Conservation (phyloP, 148 eudicot species). For the Persicaria maculosa region DNA sequence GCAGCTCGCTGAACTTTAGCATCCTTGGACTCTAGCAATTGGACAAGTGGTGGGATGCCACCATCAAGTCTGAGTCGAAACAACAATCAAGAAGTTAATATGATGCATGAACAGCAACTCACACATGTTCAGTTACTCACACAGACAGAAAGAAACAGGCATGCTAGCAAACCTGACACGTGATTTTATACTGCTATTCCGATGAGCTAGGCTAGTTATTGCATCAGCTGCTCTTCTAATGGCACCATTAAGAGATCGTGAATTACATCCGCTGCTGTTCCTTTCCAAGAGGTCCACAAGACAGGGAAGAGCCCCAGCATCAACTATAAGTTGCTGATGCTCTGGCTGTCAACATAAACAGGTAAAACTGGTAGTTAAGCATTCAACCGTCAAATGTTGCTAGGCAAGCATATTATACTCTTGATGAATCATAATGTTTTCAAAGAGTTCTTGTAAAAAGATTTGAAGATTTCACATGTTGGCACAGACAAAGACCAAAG, state of each 20-base stretch:
- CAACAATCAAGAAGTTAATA: not conserved
- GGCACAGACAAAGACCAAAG: not conserved
- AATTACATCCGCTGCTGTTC: slow-evolving; percentile 27
- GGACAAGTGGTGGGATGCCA: slow-evolving; percentile 86
- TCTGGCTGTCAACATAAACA: slow-evolving; percentile 51
- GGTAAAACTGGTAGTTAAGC: not conserved
- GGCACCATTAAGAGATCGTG: slow-evolving; percentile 57
- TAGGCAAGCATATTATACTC: not conserved
- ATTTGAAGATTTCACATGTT: not conserved
- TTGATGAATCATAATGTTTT: not conserved
- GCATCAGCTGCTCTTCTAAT: slow-evolving; percentile 89
- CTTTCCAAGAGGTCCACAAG: slow-evolving; percentile 63
- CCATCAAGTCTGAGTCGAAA: slow-evolving; percentile 47
- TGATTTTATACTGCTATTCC: slow-evolving; percentile 68
- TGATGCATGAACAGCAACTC: not conserved
- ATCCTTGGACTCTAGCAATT: slow-evolving; percentile 58
- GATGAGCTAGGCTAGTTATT: slow-evolving; percentile 90
- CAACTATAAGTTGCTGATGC: slow-evolving; percentile 72
- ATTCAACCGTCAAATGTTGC: not conserved
- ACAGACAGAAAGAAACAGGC: not conserved
- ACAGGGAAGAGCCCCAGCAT: slow-evolving; percentile 80
- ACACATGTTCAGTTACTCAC: not conserved
- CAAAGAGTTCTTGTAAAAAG: not conserved
- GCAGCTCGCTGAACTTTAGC: slow-evolving; percentile 81
- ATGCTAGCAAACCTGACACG: slow-evolving; percentile 53